A percentile compares a stretch with the other conserved stretches of the same genome.
Conservation (phyloP, 345 rosid species). For the Draba incana region DNA sequence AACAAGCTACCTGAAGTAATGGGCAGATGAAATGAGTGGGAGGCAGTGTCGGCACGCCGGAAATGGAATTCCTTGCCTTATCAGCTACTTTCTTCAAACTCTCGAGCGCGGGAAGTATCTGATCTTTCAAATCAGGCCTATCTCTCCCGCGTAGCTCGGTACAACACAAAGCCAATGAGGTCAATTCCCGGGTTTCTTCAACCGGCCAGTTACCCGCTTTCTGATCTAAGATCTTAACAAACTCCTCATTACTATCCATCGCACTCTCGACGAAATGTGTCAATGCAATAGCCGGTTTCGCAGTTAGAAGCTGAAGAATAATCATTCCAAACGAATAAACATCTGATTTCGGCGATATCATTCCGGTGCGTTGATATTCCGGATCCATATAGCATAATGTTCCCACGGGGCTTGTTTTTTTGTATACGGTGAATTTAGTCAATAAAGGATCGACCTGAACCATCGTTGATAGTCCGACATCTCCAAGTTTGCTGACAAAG, state of each 20-base stretch:
- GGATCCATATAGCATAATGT: constrained; percentile 90
- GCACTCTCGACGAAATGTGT: constrained; percentile 72
- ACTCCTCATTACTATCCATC: constrained; percentile 46
- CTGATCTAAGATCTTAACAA: constrained; percentile 62
- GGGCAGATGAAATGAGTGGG: constrained; percentile 86
- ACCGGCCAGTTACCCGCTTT: constrained; percentile 78
- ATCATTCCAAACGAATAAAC: constrained; percentile 85
- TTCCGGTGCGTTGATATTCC: constrained; percentile 86
- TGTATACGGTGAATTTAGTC: constrained; percentile 44
- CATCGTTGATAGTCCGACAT: constrained; percentile 84
- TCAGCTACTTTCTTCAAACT: constrained; percentile 61
- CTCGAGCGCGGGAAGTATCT: constrained; percentile 74
- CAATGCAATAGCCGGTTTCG: constrained; percentile 75
- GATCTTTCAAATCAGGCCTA: constrained; percentile 56
- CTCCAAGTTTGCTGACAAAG: constrained; percentile 87
- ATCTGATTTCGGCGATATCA: constrained; percentile 74
- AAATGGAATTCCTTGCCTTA: constrained; percentile 45
- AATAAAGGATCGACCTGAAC: constrained; percentile 50
- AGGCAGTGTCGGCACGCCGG: constrained; percentile 35
- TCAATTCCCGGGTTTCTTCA: constrained; percentile 72
- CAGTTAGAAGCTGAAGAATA: constrained; percentile 77
- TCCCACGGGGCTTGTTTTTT: constrained; percentile 77
- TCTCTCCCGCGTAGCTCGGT: constrained; percentile 83
- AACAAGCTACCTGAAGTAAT: constrained; percentile 64
- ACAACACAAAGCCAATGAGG: constrained; percentile 66